phyloP scores from a whole-genome alignment of 1,284 basidiomycete genomes.

The Stygiomarasmius scandens region DNA sequence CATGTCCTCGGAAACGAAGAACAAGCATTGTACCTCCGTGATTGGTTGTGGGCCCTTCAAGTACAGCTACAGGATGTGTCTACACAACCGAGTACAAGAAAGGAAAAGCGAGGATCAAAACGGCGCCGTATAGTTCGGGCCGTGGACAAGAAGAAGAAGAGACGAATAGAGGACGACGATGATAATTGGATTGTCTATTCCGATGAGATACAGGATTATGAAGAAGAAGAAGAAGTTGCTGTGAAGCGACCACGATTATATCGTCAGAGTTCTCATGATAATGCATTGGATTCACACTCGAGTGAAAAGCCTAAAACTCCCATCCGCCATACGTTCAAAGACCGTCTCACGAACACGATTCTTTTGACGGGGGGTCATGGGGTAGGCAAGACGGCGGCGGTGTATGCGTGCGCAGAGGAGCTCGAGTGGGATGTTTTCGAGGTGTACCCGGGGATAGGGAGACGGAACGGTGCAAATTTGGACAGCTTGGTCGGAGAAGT shows the following conservation, averaged over 20 bases:
- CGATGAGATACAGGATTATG: slow-evolving; percentile 44
- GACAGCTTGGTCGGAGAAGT: slow-evolving; percentile 89
- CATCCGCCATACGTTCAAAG: slow-evolving; percentile 37
- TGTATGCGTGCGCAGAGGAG: slow-evolving; percentile 92
- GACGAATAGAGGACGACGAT: slow-evolving; percentile 46
- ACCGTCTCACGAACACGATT: slow-evolving; percentile 79
- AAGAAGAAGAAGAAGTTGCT: slow-evolving; percentile 21
- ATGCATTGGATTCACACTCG: slow-evolving; percentile 10
- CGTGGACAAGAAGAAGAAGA: slow-evolving; percentile 52
- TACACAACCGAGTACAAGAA: slow-evolving; percentile 18
- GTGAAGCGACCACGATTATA: slow-evolving; percentile 12
- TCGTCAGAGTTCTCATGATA: slow-evolving; percentile 4
- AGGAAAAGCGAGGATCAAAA: slow-evolving; percentile 41
- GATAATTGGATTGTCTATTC: slow-evolving; percentile 53
- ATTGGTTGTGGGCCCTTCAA: slow-evolving; percentile 79
- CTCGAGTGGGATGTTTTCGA: slow-evolving; percentile 97
- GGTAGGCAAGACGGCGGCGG: slow-evolving; percentile 89
- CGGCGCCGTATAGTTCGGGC: slow-evolving; percentile 53
- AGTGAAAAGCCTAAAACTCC: slow-evolving; percentile 15
- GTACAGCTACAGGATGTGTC: slow-evolving; percentile 46
- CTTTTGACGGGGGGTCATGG: slow-evolving; percentile 85
- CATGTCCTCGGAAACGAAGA: slow-evolving; percentile 84
- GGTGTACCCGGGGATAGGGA: slow-evolving; percentile 94
- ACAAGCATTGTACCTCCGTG: slow-evolving; percentile 74
- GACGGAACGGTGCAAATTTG: slow-evolving; percentile 79